These are phyloP conservation scores for Tympanopsis confertula DNA, from an alignment of 2,329 filamentous ascomycete species.

Conservation along the genomic window DNA sequence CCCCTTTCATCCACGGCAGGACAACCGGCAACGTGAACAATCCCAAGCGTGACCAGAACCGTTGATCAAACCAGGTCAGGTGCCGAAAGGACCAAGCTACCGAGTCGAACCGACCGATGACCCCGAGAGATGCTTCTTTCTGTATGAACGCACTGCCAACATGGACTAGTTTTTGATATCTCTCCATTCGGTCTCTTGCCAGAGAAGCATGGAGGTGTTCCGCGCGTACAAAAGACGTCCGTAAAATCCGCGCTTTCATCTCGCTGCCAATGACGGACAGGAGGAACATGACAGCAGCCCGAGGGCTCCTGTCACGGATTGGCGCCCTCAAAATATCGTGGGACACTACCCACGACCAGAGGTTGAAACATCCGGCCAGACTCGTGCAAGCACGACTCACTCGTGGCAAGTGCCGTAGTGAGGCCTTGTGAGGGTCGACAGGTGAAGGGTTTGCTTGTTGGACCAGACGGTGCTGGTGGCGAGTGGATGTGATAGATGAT, in stretches of 20 bases:
- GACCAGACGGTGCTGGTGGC: too few relatives aligned
- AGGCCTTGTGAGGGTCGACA: conserved; percentile 29
- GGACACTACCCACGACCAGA: conserved; percentile 28
- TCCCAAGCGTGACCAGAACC: too few relatives aligned
- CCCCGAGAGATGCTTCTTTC: conserved; percentile 44
- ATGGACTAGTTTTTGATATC: conserved; percentile 92
- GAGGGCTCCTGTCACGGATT: conserved; percentile 20
- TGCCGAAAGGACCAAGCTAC: conserved; percentile 9
- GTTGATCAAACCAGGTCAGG: background rate
- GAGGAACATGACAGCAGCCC: conserved; percentile 14
- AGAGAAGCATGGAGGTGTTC: conserved; percentile 47
- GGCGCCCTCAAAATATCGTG: conserved; percentile 33
- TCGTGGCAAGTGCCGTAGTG: conserved; percentile 24
- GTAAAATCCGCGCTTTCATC: conserved; percentile 75
- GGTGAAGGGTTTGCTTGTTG: too few relatives aligned
- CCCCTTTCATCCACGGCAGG: too few relatives aligned
- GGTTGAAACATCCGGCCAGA: conserved; percentile 48
- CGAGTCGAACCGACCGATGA: conserved; percentile 6
- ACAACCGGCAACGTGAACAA: too few relatives aligned
- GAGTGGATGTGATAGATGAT: too few relatives aligned
- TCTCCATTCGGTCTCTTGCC: conserved; percentile 37
- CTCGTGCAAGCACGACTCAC: conserved; percentile 34
- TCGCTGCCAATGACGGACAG: conserved; percentile 38
- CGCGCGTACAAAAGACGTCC: conserved; percentile 88
- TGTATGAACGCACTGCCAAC: conserved; percentile 76